Base-by-base conservation (phyloP, 2,329 filamentous ascomycete species). In the Fusarium tuaranense region DNA sequence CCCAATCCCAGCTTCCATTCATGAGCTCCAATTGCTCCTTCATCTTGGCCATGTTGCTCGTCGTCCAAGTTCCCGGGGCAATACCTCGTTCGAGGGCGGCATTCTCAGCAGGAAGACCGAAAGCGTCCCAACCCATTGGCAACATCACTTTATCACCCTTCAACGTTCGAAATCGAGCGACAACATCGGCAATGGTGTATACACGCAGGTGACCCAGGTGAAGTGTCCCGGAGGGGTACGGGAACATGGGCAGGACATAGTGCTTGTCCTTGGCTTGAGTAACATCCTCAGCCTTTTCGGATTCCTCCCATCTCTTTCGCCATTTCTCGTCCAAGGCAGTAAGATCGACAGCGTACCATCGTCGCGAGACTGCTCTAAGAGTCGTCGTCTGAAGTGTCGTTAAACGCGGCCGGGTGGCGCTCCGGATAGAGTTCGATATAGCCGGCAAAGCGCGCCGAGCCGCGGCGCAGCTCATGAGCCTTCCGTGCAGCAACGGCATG, bases 111-210 rank as follows among this genome's bases (percentile, higher is more conserved):
- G 95, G 95, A 66, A 98, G 85, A 2, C 95, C 95, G 84, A 98
- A 97, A 7, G 94, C 94, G 86, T 98, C 95, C 95, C 95, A 98
- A 13, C 95, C 95, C 89, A 97, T 97, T n/a, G 95, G 94, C 73
- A 97, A 90, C 63, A 97, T 83, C 36, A 97, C 94, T 65, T 93
- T 84, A 75, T 91, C 87, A 18, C 95, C 95, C 76, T 92, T 91
- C 84, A 97, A 91, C 30, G 88, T 89, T 78, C 92, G 90, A 80
- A 92, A 97, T 64, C 95, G 90, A 16, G 94, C 91, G 63, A 97
- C 85, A 12, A 95, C 93, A 84, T 98, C 95, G 70, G 95, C 94
- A 74, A 98, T 97, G 41, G 95, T 94, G 85, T 97, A 98, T 60
- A 97, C 94, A 57, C 95, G 92, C 44, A 97, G 86, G 82, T 98